A percentile compares a stretch with the other conserved stretches of the same genome.
Conservation (phyloP, 129 eudicot species). For the Flaveria brownii region DNA sequence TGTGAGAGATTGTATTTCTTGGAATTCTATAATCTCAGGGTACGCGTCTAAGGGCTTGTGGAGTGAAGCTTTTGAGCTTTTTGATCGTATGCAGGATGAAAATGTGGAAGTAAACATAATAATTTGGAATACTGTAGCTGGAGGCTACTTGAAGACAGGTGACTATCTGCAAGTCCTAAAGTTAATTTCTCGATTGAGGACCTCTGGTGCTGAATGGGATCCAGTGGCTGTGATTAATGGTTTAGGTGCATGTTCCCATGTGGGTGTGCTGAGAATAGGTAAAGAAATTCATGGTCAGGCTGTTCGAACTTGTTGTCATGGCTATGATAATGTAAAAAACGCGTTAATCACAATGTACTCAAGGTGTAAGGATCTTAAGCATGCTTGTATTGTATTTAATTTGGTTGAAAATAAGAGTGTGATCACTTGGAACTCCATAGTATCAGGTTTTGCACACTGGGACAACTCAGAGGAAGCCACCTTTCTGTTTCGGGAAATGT, state of each 20-base stretch:
- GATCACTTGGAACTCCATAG: constrained; percentile 66
- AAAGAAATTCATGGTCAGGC: constrained; percentile 61
- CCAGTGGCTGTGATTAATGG: constrained; percentile 56
- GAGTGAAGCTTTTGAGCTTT: constrained; percentile 61
- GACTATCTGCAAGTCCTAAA: constrained; percentile 43
- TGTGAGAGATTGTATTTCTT: constrained; percentile 54
- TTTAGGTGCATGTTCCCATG: constrained; percentile 61
- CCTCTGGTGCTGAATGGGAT: constrained; percentile 39
- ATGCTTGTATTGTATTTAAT: constrained; percentile 44
- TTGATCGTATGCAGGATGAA: constrained; percentile 43
- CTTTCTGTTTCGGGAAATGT: constrained; percentile 57
- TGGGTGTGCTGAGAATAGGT: constrained; percentile 40
- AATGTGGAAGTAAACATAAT: constrained; percentile 45
- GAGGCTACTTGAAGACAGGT: constrained; percentile 62
- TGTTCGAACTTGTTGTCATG: constrained; percentile 41
- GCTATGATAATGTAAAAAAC: constrained; percentile 49
- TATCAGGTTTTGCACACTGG: constrained; percentile 58
- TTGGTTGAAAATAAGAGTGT: constrained; percentile 39
- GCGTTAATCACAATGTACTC: constrained; percentile 63
- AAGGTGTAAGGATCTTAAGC: constrained; percentile 57
- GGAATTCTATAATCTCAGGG: constrained; percentile 66
- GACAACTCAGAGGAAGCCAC: constrained; percentile 54
- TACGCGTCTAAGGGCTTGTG: constrained; percentile 50
- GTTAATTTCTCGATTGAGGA: constrained; percentile 43
- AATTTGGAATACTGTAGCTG: constrained; percentile 59